Base-by-base conservation (phyloP, 2,329 filamentous ascomycete species). In the Metarhizium rileyi region DNA sequence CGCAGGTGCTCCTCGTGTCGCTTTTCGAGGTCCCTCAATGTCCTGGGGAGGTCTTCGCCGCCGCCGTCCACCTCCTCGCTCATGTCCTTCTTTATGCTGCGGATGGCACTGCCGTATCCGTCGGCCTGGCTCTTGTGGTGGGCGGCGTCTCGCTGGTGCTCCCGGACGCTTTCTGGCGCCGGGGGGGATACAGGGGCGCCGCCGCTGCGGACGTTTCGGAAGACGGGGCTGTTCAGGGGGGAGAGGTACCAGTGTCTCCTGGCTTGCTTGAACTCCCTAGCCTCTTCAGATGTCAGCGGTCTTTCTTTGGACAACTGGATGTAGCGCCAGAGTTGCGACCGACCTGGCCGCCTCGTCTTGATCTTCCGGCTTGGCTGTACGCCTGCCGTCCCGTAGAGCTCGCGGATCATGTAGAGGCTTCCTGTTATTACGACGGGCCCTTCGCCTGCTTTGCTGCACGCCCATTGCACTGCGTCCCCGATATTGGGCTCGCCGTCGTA, bases 381-480 rank as follows among this genome's bases (percentile, higher is more conserved):
- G 14, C 63, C 61, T 8, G 63, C 53, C 16, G 64, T 56, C 9
- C 50, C 55, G 51, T 63, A 66, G 14, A 70, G 52, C 43, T 70
- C 65, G 12, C 66, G 61, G 26, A 69, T 61, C 35, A 71, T 57
- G 49, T 71, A 71, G 26, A 71, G 60, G 52, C 69, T 71, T 9
- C 69, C 69, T 0, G 69, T 70, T 23, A 70, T 60, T 16, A 71
- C 61, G 18, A 71, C 52, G 1, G 66, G 66, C 0, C 63, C 63
- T 3, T 57, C 47, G 5, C 56, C 60, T 2, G 66, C 64, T 41
- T 63, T 66, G 25, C 56, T 50, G 44, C 60, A 63, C 1, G 67
- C 67, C 67, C 67, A 70, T 46, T 61, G 56, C 3, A 70, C 53
- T 28, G 62, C 66, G 6, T 54, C 51, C 5, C 53, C 50, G 30